Evolutionary conservation across 2,329 filamentous ascomycete species (phyloP), one percentile per base, ranked within the genome.

Genomic region (Penicillium digitatum): DNA sequence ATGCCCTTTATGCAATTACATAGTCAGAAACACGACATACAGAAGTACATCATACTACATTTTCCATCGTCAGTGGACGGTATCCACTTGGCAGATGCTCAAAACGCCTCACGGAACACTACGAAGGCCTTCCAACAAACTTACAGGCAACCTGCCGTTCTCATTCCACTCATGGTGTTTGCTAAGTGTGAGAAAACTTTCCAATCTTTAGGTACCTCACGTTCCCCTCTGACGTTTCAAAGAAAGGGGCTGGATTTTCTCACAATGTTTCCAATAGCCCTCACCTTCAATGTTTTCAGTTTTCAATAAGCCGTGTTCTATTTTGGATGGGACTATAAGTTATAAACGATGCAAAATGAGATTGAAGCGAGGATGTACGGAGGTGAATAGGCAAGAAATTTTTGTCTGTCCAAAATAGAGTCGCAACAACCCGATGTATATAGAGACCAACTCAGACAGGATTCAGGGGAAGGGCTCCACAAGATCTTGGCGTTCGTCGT

Each of bases 391-490:
- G 52, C 29, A 51, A 39, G 40, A 40, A 40, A 55, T 54, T 45
- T 26, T 51, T 38, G 26, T 43, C 39, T 34, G 16, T 29, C n/a
- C 24, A 3, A 27, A 27, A 24, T 42, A 29, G n/a, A 44, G 40
- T 52, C 24, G 40, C 18, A 38, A 34, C 31, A 10, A 32, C 20
- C 32, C 18, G 47, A 43, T 26, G 26, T 49, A 24, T n/a, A 38
- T 22, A 6, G 16, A 20, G n/a, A n/a, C n/a, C 20, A 24, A 29
- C 32, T 29, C 26, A 29, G 31, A 45, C 43, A n/a, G 35, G 11
- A 45, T 50, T 55, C 52, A 55, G 52, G 52, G 52, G 40, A 34
- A 43, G 24, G n/a, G 20, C 32, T 55, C 47, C 52, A 54, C 52
- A 27, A 4, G 6, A n/a, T 40, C 46, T 54, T 54, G 52, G 52